Base-by-base conservation (phyloP, 169 alveolate species). In the Babesia microti region DNA sequence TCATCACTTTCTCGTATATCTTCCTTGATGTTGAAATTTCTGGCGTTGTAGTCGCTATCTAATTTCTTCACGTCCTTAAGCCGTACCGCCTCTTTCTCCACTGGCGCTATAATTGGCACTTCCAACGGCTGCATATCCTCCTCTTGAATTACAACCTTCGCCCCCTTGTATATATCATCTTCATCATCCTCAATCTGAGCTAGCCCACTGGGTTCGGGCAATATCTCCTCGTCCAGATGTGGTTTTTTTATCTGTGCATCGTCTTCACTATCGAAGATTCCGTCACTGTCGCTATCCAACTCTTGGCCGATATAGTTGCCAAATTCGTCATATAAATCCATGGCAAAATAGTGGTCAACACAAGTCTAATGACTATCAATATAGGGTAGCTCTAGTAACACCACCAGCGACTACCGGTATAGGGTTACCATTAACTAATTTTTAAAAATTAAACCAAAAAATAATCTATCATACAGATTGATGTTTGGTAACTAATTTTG, bases 81-180 rank as follows among this genome's bases (percentile, higher is more conserved):
- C 32, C 82, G 39, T 27, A 69, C 85, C 17, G 69, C 72, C 32
- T 85, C 82, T 30, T 84, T 75, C 66, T 83, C 88, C 4, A 80
- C 72, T 1, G 99, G 97, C n/a, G 94, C 87, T 3, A 97, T 87
- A 26, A 95, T 89, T 30, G 99, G 99, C 41, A 83, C 89, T 23
- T 97, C 96, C 1, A 97, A 85, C 37, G 97, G 98, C 60, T 94
- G 97, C 3, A 95, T 90, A 61, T 96, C 99, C 63, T 96, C 99
- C 79, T 95, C 98, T 84, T 84, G 78, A 3, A 94, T 87, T 53
- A 88, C 46, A 12, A 80, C 82, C 60, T 69, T 78, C 41, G 42
- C 80, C n/a, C 54, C 82, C 46, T 55, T 59, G 49, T 43, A 74
- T 22, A 68, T 91, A 21, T 71, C 89, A 9, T 79, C 70, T n/a